phyloP scores from a whole-genome alignment of 139 green algal species.

The Volvox africanus region DNA sequence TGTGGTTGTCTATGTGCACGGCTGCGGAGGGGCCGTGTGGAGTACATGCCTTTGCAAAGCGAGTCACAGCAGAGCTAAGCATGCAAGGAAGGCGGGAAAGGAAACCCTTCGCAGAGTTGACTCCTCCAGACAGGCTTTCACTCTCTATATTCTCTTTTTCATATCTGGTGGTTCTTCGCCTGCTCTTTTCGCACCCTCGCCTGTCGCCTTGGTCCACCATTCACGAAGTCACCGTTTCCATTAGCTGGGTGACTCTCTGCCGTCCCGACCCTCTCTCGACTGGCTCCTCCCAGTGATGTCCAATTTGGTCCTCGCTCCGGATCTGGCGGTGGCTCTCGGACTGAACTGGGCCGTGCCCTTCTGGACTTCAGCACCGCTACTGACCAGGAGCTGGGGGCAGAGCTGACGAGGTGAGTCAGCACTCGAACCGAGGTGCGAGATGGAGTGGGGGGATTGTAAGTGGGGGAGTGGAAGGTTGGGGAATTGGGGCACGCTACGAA shows the following conservation, averaged over 20 bases:
- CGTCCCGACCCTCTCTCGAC: background rate
- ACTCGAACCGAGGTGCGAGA: slow-evolving; percentile 35
- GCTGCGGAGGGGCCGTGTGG: background rate
- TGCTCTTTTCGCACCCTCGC: too few species aligned
- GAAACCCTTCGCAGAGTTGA: background rate
- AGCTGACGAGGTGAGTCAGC: slow-evolving; percentile 56
- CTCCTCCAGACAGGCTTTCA: too few species aligned
- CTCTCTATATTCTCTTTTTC: too few species aligned
- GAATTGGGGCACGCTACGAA: too few species aligned
- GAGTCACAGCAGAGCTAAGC: background rate
- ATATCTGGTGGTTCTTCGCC: too few species aligned
- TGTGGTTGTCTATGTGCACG: too few species aligned
- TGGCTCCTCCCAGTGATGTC: slow-evolving; percentile 26
- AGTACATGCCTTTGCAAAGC: background rate
- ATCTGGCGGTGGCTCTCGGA: slow-evolving; percentile 22
- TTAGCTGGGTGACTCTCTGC: too few species aligned
- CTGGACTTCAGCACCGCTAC: background rate
- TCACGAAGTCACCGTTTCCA: background rate
- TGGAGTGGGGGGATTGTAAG: too few species aligned
- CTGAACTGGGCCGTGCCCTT: slow-evolving; percentile 31
- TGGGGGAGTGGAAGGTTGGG: too few species aligned
- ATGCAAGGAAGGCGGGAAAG: background rate
- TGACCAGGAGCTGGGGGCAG: slow-evolving; percentile 52
- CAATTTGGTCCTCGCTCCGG: slow-evolving; percentile 7
- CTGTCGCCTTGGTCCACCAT: too few species aligned